These are phyloP conservation scores for Candida odintsovae DNA, from an alignment of 805 yeast genomes.

Conservation along the genomic window DNA sequence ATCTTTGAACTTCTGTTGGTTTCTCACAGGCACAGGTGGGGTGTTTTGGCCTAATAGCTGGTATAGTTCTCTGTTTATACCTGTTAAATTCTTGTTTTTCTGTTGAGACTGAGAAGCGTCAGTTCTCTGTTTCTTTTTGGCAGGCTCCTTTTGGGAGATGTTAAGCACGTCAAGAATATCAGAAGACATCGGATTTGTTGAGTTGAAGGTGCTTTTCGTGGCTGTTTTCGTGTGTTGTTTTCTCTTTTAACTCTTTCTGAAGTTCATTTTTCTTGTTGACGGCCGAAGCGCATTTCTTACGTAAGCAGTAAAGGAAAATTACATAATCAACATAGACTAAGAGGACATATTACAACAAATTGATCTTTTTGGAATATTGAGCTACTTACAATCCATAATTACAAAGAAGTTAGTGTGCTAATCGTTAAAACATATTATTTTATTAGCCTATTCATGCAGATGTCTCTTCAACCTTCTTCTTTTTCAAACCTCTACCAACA, in stretches of 20 bases:
- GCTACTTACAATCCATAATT: background rate
- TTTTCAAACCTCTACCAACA: slow-evolving; percentile 52
- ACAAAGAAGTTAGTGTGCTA: background rate
- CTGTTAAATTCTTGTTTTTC: slow-evolving; percentile 35
- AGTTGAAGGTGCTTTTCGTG: background rate
- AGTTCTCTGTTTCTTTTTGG: slow-evolving; percentile 29
- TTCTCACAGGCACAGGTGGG: slow-evolving; percentile 69
- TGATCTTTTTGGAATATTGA: too few relatives aligned
- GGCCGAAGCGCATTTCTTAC: background rate
- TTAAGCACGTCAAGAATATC: slow-evolving; percentile 77
- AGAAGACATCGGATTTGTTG: slow-evolving; percentile 29
- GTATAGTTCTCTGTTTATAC: slow-evolving; percentile 87
- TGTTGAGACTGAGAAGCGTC: slow-evolving; percentile 4
- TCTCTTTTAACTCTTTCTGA: background rate
- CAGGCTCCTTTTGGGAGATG: slow-evolving; percentile 28
- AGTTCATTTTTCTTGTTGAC: too few relatives aligned
- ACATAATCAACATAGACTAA: too few relatives aligned
- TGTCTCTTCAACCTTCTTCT: slow-evolving; percentile 22
- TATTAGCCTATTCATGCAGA: background rate
- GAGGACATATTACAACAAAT: too few relatives aligned
- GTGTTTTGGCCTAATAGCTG: slow-evolving; percentile 86
- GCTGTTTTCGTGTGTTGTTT: background rate
- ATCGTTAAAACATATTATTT: too few relatives aligned
- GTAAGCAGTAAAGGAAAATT: background rate
- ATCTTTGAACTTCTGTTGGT: slow-evolving; percentile 52